Conservation (phyloP, 1,284 basidiomycete species). For the Cystobasidium slooffiae region DNA sequence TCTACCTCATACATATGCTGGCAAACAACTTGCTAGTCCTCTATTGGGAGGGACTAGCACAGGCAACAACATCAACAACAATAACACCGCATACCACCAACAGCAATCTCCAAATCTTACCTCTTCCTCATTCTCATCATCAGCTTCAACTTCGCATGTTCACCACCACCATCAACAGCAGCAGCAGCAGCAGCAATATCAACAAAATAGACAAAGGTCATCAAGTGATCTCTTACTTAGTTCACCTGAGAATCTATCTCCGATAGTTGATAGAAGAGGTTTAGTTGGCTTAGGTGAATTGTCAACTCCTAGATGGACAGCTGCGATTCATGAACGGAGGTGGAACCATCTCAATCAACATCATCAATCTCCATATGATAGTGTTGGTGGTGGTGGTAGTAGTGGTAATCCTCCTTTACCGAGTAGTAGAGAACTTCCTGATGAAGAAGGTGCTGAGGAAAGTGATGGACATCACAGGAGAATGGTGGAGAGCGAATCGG, state of each 20-base stretch:
- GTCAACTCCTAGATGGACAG: conserved; percentile 91
- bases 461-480: neutral
- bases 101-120: conserved; percentile 42
- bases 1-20: conserved; percentile 4
- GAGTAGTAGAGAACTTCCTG: neutral
- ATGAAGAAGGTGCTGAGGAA: neutral
- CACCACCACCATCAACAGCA: neutral
- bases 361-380: neutral
- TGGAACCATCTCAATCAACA: conserved; percentile 46
- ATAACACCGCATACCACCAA: conserved; percentile 12
- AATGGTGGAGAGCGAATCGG: neutral
- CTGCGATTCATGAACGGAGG: conserved; percentile 53
- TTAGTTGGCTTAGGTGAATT: conserved; percentile 94
- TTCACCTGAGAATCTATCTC: conserved; percentile 27
- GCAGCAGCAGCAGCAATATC: neutral
- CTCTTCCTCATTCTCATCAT: conserved; percentile 24
- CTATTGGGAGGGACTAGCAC: neutral
- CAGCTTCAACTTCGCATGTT: no score
- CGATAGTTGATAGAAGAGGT: conserved; percentile 76
- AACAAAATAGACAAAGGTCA: conserved; percentile 20
- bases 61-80: no score
- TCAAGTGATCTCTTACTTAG: conserved; percentile 15
- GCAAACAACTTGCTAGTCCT: conserved; percentile 16
- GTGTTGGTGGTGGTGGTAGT: neutral
- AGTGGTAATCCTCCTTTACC: neutral